Evolutionary conservation across 805 yeast species (phyloP).

Genomic region (Candida tibetensis): DNA sequence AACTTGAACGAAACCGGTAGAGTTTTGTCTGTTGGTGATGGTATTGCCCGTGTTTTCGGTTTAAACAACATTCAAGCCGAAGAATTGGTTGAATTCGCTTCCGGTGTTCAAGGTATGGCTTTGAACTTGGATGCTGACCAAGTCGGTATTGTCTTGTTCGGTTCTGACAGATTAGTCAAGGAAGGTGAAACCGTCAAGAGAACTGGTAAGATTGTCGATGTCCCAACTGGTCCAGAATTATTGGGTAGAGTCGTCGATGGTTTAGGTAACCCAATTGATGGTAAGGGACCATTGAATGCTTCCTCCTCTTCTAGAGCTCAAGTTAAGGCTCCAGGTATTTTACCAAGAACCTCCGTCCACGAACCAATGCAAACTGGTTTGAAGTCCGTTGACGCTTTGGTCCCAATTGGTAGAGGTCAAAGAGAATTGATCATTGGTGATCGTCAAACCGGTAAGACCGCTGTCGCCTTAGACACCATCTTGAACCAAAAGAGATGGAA

Average conservation of each 20-base stretch:
- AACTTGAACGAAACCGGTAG: slow-evolving; percentile 99
- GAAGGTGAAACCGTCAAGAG: slow-evolving; percentile 99
- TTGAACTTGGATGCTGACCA: slow-evolving; percentile 99
- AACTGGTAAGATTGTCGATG: slow-evolving; percentile 99
- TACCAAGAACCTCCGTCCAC: slow-evolving; percentile 97
- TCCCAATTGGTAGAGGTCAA: slow-evolving; percentile 99
- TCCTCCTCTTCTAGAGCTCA: slow-evolving; percentile 89
- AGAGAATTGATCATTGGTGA: slow-evolving; percentile 99
- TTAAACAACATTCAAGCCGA: slow-evolving; percentile 99
- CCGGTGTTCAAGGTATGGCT: slow-evolving; percentile 99
- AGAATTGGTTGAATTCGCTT: slow-evolving; percentile 98
- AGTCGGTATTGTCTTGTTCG: slow-evolving; percentile 99
- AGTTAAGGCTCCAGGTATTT: slow-evolving; percentile 99
- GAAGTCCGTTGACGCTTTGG: slow-evolving; percentile 97
- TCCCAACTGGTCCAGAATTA: slow-evolving; percentile 97
- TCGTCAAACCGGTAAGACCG: slow-evolving; percentile 99
- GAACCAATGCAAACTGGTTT: slow-evolving; percentile 99
- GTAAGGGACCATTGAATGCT: slow-evolving; percentile 96
- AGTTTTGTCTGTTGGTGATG: slow-evolving; percentile 99
- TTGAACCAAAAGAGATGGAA: slow-evolving; percentile 99
- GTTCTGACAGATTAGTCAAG: slow-evolving; percentile 97
- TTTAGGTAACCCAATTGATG: slow-evolving; percentile 98
- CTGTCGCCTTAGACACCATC: slow-evolving; percentile 97
- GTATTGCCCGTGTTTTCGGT: slow-evolving; percentile 99
- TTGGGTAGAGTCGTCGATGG: slow-evolving; percentile 99